Evolutionary conservation across 768 basidiomycete genomes (phyloP).

Genomic region (Phlebiopsis flavidoalba): DNA sequence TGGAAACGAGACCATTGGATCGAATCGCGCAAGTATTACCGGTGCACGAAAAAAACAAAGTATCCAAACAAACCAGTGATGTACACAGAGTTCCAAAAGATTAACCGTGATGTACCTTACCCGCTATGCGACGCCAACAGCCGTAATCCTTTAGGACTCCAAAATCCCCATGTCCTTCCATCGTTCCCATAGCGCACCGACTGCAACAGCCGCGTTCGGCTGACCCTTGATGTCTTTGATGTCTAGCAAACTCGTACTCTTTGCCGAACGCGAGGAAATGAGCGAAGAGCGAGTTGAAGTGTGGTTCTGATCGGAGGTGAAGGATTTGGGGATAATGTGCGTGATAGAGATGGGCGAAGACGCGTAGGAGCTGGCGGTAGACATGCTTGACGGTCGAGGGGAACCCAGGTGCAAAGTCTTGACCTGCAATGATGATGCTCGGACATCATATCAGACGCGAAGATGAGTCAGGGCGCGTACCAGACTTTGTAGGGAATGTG

Average conservation of each 20-base stretch:
- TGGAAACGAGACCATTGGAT: neutral
- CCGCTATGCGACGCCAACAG: neutral
- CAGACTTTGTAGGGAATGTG: constrained; percentile 93
- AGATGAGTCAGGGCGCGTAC: constrained; percentile 35
- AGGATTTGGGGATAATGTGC: constrained; percentile 89
- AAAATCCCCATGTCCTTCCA: constrained; percentile 86
- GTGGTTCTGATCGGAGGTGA: constrained; percentile 89
- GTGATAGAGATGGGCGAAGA: constrained; percentile 97
- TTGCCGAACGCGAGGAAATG: constrained; percentile 95
- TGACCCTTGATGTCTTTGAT: constrained; percentile 82
- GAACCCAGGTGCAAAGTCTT: constrained; percentile 83
- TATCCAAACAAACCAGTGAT: constrained; percentile 7
- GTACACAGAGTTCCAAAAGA: constrained; percentile 10
- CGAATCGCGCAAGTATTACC: neutral
- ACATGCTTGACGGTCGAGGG: constrained; percentile 89
- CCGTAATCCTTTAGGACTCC: constrained; percentile 29
- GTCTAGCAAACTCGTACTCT: constrained; percentile 89
- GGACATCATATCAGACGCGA: neutral
- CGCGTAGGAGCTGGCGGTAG: constrained; percentile 93
- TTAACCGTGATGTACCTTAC: constrained; percentile 5
- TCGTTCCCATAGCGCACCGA: constrained; percentile 79
- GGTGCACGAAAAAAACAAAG: neutral
- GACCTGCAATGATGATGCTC: constrained; percentile 43
- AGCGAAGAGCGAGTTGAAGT: constrained; percentile 96
- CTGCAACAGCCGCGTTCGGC: constrained; percentile 55